Conservation (phyloP, 116 monocot genomes). For the Iris pallida region DNA sequence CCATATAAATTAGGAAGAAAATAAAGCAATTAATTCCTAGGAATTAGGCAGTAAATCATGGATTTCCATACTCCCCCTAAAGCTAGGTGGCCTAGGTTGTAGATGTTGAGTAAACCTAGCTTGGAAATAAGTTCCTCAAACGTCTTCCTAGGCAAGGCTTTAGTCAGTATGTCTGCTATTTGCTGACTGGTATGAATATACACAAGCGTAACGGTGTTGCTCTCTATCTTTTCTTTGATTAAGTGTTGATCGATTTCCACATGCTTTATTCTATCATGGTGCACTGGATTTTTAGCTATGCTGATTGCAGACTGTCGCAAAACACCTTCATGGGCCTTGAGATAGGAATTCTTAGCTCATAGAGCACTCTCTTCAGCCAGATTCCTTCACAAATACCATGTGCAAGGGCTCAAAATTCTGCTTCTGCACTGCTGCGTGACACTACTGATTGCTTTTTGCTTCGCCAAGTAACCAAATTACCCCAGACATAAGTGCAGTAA, state of each 20-base stretch:
- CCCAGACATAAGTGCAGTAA: background rate
- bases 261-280: background rate
- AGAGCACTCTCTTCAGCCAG: background rate
- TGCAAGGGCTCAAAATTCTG: background rate
- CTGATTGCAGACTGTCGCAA: background rate
- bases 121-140: background rate
- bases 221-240: background rate
- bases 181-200: background rate
- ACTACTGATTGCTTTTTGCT: background rate
- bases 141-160: background rate
- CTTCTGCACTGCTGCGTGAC: background rate
- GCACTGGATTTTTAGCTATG: background rate
- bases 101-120: background rate
- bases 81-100: slow-evolving; percentile 5
- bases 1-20: too few relatives aligned
- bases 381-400: background rate
- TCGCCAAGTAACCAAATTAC: background rate
- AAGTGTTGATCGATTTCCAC: background rate
- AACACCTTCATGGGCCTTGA: background rate
- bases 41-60: too few relatives aligned
- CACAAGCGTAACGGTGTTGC: background rate
- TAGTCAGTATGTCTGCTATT: background rate
- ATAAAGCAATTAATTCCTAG: too few relatives aligned
- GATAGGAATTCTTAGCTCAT: background rate
- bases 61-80: slow-evolving; percentile 1